A percentile compares a stretch with the other conserved stretches of the same genome.
Conservation (phyloP, 257 asterid species). For the Przewalskia tangutica region DNA sequence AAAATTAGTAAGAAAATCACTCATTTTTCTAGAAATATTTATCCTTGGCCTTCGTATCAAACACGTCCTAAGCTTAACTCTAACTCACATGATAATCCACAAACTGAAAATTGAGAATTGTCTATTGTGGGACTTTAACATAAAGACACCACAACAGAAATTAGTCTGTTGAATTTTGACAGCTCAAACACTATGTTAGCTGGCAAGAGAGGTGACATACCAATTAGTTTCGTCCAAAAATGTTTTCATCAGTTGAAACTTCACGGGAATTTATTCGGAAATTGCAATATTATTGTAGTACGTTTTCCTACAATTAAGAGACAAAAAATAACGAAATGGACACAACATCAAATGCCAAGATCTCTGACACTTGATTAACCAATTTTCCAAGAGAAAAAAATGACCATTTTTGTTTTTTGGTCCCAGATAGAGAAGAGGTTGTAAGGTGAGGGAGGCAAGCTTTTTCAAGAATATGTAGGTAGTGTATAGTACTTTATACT, state of each 20-base stretch:
- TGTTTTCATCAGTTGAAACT: neutral
- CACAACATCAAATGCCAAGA: neutral
- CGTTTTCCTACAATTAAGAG: neutral
- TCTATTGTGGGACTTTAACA: neutral
- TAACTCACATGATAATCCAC: too few species aligned
- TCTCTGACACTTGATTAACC: neutral
- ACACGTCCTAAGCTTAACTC: too few species aligned
- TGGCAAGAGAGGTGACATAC: neutral
- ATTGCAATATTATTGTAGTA: neutral
- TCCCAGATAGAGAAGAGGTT: neutral
- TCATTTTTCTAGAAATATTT: too few species aligned
- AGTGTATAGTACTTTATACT: too few species aligned
- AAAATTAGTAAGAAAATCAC: too few species aligned
- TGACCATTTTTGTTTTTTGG: neutral
- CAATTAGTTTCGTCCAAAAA: neutral
- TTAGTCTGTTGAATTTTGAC: neutral
- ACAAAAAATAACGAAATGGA: neutral
- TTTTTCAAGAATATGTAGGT: too few species aligned
- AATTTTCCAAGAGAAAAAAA: neutral
- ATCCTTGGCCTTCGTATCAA: too few species aligned
- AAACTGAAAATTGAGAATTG: too few species aligned
- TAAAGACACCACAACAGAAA: neutral
- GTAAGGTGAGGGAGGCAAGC: neutral
- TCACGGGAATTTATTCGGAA: slow-evolving; percentile 2
- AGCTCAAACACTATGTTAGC: neutral